Conservation (phyloP, 78 protist genomes). For the Dictyostelium firmibasis region DNA sequence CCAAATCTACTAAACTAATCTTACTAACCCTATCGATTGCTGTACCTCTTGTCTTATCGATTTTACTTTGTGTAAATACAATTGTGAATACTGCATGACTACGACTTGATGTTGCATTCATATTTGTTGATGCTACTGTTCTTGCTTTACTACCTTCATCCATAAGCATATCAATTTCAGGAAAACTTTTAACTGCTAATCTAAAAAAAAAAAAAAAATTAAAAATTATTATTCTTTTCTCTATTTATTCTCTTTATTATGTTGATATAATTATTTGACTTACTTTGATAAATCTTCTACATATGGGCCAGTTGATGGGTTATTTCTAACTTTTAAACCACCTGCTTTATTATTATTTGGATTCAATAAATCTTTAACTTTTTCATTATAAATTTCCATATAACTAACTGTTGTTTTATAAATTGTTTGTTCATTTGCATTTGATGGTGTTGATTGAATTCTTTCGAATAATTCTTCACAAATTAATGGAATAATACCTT, state of each 20-base stretch:
- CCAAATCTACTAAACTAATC: conserved; percentile 85
- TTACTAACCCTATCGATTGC: conserved; percentile 78
- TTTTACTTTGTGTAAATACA: conserved; percentile 64
- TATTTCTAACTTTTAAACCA: conserved; percentile 83
- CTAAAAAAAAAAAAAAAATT: conserved; percentile 1
- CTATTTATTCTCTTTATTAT: not conserved
- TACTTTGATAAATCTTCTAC: conserved; percentile 88
- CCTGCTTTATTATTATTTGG: conserved; percentile 71
- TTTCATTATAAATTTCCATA: conserved; percentile 91
- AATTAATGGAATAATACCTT: conserved; percentile 78
- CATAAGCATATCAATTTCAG: conserved; percentile 75
- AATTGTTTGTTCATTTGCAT: not conserved
- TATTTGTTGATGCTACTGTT: conserved; percentile 90
- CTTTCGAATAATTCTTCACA: conserved; percentile 69
- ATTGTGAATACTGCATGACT: conserved; percentile 93
- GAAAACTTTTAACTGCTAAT: conserved; percentile 72
- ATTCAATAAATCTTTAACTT: conserved; percentile 85
- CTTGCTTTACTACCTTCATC: conserved; percentile 82
- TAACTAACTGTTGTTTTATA: conserved; percentile 72
- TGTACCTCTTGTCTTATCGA: conserved; percentile 43
- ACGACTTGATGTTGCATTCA: conserved; percentile 92
- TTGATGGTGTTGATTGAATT: conserved; percentile 32
- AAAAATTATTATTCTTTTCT: not conserved
- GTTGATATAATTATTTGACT: not conserved
- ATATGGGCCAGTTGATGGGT: conserved; percentile 90